Evolutionary conservation across 352 stramenopile species (phyloP).

Genomic region (Phytophthora cryptogea): DNA sequence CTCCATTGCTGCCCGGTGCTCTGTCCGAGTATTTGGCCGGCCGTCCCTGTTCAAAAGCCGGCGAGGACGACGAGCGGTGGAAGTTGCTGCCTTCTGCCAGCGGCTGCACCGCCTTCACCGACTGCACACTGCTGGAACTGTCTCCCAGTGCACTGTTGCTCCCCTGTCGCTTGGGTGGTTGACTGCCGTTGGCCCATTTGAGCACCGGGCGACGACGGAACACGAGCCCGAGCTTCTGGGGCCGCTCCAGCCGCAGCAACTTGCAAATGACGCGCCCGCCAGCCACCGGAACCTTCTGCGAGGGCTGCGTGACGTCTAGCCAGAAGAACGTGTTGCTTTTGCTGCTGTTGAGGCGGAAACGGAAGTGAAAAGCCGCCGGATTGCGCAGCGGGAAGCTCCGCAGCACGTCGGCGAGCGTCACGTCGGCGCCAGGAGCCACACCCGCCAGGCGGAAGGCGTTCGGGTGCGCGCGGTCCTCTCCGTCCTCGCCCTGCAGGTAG

Average conservation of each 20-base stretch:
- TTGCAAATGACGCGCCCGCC: slow-evolving; percentile 87
- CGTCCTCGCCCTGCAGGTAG: slow-evolving; percentile 88
- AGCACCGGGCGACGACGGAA: slow-evolving; percentile 78
- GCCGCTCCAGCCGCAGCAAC: slow-evolving; percentile 68
- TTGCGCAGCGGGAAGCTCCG: slow-evolving; percentile 65
- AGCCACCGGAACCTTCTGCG: slow-evolving; percentile 71
- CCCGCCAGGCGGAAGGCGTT: slow-evolving; percentile 67
- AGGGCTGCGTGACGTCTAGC: slow-evolving; percentile 63
- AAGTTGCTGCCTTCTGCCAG: slow-evolving; percentile 30
- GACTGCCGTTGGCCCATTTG: slow-evolving; percentile 49
- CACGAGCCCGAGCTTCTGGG: slow-evolving; percentile 59
- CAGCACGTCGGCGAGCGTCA: slow-evolving; percentile 76
- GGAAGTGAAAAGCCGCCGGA: slow-evolving; percentile 73
- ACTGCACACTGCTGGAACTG: slow-evolving; percentile 27
- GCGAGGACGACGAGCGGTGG: slow-evolving; percentile 49
- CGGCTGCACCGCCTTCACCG: slow-evolving; percentile 18
- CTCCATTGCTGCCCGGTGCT: slow-evolving; percentile 18
- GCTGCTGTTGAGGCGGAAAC: slow-evolving; percentile 79
- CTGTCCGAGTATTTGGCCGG: slow-evolving; percentile 73
- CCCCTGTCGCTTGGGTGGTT: slow-evolving; percentile 27
- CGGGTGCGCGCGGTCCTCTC: slow-evolving; percentile 80
- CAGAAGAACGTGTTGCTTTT: slow-evolving; percentile 76
- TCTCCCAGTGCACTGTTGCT: slow-evolving; percentile 23
- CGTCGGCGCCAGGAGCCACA: slow-evolving; percentile 35
- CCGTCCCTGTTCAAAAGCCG: slow-evolving; percentile 53